Conservation (phyloP, 2,329 filamentous ascomycete species). For the Alternaria viburni region DNA sequence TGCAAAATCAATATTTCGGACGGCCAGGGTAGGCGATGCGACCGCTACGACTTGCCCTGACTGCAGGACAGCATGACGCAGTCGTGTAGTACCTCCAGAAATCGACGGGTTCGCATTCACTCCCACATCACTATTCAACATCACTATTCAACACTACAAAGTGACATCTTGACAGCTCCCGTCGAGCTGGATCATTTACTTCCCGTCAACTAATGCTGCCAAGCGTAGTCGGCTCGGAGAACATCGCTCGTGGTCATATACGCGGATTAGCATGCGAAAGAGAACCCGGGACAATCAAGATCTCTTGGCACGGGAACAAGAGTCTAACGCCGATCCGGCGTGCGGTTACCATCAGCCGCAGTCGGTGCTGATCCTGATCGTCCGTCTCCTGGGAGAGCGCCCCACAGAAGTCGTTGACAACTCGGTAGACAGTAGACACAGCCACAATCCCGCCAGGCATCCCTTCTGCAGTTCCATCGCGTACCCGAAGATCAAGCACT, state of each 20-base stretch:
- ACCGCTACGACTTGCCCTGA: background rate
- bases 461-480: background rate
- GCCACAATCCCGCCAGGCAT: background rate
- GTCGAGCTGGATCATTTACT: background rate
- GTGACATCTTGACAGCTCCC: background rate
- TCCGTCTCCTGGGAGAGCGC: background rate
- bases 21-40: background rate
- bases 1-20: background rate
- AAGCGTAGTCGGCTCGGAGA: background rate
- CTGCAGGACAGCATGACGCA: background rate
- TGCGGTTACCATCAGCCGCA: background rate
- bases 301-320: conserved; percentile 12
- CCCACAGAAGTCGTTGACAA: background rate
- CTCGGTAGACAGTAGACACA: conserved; percentile 1
- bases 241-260: background rate
- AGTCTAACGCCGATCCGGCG: background rate
- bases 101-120: background rate
- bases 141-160: background rate
- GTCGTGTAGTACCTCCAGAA: background rate
- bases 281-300: conserved; percentile 6
- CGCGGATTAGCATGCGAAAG: conserved; percentile 5
- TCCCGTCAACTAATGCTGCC: conserved; percentile 1
- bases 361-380: conserved; percentile 1
- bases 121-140: background rate
- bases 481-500: background rate